Conservation (phyloP, 352 stramenopile species). For the Phytophthora pluvialis region DNA sequence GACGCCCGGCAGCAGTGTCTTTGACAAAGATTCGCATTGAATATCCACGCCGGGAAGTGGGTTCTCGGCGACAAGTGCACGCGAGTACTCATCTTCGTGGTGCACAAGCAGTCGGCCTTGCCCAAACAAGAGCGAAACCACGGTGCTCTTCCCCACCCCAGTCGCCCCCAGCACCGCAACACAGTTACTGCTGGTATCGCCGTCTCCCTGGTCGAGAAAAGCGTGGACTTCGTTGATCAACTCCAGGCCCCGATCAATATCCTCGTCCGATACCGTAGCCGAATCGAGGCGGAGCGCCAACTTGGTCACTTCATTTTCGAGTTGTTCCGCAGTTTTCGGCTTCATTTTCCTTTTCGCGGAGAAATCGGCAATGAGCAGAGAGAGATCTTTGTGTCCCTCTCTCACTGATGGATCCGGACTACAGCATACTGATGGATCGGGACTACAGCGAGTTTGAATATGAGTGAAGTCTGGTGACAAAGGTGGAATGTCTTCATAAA, state of each 20-base stretch:
- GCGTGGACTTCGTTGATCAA: neutral
- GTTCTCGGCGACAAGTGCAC: constrained; percentile 11
- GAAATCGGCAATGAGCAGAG: too few relatives aligned
- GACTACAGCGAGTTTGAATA: too few relatives aligned
- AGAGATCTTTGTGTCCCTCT: too few relatives aligned
- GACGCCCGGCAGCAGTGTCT: constrained; percentile 14
- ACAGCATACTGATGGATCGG: too few relatives aligned
- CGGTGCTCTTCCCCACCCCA: constrained; percentile 1
- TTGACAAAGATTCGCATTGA: constrained; percentile 5
- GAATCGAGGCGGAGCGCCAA: constrained; percentile 2
- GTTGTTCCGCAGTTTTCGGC: neutral
- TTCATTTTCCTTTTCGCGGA: neutral
- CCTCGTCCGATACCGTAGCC: neutral
- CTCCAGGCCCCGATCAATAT: constrained; percentile 4
- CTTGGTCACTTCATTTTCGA: neutral
- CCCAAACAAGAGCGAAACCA: constrained; percentile 14
- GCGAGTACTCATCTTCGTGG: constrained; percentile 17
- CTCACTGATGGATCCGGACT: too few relatives aligned
- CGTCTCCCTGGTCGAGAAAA: neutral
- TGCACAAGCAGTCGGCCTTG: constrained; percentile 9
- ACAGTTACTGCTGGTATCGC: neutral
- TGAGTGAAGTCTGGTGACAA: too few relatives aligned
- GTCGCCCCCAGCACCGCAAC: neutral
- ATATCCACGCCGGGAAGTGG: constrained; percentile 17
- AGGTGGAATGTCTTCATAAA: too few relatives aligned